These are phyloP conservation scores for Alternaria arbusti DNA, from an alignment of 2,329 filamentous ascomycete genomes.

Conservation along the genomic window DNA sequence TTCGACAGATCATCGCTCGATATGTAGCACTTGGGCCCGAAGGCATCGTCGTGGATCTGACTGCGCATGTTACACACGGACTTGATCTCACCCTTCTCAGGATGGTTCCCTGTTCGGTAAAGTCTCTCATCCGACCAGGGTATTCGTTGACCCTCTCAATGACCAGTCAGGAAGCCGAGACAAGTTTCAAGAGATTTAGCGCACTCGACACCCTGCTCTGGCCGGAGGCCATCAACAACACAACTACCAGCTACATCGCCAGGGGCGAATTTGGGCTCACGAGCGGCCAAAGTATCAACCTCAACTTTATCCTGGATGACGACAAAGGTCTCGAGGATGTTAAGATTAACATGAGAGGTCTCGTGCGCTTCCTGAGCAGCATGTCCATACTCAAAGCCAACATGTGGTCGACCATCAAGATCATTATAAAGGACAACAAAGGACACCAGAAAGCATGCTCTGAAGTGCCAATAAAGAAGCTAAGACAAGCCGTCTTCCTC, in stretches of 20 bases:
- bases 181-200: background rate
- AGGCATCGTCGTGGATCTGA: background rate
- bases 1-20: background rate
- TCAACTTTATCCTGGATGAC: background rate
- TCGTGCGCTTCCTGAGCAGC: background rate
- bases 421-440: background rate
- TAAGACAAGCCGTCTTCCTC: background rate
- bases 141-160: background rate
- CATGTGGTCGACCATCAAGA: background rate
- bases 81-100: background rate
- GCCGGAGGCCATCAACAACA: background rate
- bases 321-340: background rate
- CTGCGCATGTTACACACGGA: background rate
- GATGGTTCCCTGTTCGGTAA: background rate
- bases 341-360: background rate
- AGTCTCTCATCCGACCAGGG: background rate
- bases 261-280: background rate
- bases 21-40: background rate
- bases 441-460: background rate
- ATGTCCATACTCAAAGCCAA: background rate
- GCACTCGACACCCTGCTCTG: background rate
- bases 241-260: background rate
- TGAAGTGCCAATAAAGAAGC: background rate
- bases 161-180: background rate
- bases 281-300: background rate